phyloP scores from a whole-genome alignment of 225 moss, liverwort and hornwort genomes.

The Sphagnum contortum region DNA sequence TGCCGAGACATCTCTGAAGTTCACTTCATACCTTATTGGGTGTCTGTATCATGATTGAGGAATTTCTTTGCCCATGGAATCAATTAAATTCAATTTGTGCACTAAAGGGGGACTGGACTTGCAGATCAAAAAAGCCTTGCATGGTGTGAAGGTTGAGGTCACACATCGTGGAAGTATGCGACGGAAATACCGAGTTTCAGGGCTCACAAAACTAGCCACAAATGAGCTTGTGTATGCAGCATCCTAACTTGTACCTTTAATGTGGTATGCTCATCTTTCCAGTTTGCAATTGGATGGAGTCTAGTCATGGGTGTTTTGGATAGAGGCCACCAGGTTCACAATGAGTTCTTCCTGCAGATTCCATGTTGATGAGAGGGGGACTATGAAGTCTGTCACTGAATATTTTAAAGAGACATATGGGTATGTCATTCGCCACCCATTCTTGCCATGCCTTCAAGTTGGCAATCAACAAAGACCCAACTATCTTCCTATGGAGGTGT shows the following conservation, averaged over 20 bases:
- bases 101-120: no score
- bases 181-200: conserved; percentile 4
- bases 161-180: conserved; percentile 2
- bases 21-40: no score
- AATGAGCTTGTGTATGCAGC: conserved; percentile 1
- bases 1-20: no score
- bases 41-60: no score
- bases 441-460: conserved; percentile 4
- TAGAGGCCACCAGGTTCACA: no score
- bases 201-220: conserved; percentile 2
- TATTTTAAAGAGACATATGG: conserved; percentile 4
- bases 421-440: background rate
- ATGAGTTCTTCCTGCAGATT: no score
- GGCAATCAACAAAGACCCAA: conserved; percentile 3
- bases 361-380: background rate
- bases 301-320: no score
- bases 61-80: no score
- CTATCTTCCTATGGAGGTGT: conserved; percentile 8
- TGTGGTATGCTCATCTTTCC: no score
- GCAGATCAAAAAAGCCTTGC: background rate
- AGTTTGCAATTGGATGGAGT: no score
- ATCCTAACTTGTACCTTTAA: no score
- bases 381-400: conserved; percentile 5
- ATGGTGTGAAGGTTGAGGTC: conserved; percentile 6
- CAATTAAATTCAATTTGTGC: no score